Evolutionary conservation across 768 basidiomycete species (phyloP).

Genomic region (Boletales sp.): DNA sequence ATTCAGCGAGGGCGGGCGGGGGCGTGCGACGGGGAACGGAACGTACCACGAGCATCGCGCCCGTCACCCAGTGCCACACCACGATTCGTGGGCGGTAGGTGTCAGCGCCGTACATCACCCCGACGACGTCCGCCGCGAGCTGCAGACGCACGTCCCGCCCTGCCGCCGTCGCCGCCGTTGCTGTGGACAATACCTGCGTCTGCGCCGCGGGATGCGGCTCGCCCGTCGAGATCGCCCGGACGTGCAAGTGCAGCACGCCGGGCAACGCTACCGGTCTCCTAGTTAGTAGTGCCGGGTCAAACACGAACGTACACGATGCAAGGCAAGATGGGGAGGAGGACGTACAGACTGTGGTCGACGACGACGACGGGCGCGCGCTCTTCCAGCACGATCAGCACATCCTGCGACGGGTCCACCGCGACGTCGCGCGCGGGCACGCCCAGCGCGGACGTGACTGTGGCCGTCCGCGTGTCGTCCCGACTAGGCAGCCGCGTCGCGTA

Average conservation of each 20-base stretch:
- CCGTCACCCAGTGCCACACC: constrained; percentile 54
- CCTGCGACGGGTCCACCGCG: constrained; percentile 64
- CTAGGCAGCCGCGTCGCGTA: constrained; percentile 19
- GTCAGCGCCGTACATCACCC: constrained; percentile 39
- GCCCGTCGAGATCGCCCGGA: constrained; percentile 44
- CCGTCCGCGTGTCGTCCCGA: background rate
- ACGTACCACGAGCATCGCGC: constrained; percentile 41
- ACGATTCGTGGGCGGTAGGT: constrained; percentile 21
- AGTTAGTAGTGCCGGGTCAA: no score
- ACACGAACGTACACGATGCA: no score
- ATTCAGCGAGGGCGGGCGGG: background rate
- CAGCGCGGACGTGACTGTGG: constrained; percentile 32
- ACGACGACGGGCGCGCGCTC: constrained; percentile 14
- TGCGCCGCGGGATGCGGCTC: constrained; percentile 41
- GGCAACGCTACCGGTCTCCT: background rate
- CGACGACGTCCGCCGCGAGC: constrained; percentile 53
- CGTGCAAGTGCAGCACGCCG: constrained; percentile 33
- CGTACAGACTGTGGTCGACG: constrained; percentile 10
- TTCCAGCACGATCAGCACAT: constrained; percentile 45
- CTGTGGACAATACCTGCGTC: constrained; percentile 21
- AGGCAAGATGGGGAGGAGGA: background rate
- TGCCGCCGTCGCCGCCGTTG: no score
- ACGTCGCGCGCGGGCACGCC: constrained; percentile 49
- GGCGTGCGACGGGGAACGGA: background rate
- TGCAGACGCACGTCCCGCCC: constrained; percentile 39